Conservation (phyloP, 306 rosid genomes). For the Prunus dulcis region DNA sequence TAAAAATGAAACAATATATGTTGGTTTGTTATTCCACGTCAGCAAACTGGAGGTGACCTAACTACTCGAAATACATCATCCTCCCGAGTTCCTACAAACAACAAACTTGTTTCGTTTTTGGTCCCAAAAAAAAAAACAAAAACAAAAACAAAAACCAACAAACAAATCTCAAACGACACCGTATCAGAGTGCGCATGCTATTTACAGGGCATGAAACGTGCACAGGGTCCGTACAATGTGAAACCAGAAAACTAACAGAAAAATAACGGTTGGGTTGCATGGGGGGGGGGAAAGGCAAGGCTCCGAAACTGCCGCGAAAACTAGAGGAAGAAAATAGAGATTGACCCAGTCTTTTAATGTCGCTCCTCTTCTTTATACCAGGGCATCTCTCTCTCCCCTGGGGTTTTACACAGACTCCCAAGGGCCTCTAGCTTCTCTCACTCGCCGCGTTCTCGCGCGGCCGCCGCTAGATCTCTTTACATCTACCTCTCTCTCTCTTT, state of each 20-base stretch:
- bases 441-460: slow-evolving; percentile 37
- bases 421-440: slow-evolving; percentile 1
- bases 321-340: slow-evolving; percentile 41
- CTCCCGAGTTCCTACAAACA: too few relatives aligned
- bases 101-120: too few relatives aligned
- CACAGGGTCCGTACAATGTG: not conserved
- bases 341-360: slow-evolving; percentile 36
- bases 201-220: not conserved
- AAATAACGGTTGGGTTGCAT: not conserved
- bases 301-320: slow-evolving; percentile 44
- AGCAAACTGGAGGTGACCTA: too few relatives aligned
- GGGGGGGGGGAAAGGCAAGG: not conserved
- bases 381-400: slow-evolving; percentile 17
- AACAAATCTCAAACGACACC: too few relatives aligned
- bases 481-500: not conserved
- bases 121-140: too few relatives aligned
- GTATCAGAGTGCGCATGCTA: too few relatives aligned
- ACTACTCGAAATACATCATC: too few relatives aligned
- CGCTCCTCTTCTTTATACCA: slow-evolving; percentile 30
- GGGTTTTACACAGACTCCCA: slow-evolving; percentile 26
- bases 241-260: not conserved
- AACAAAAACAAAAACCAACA: too few relatives aligned
- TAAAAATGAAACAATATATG: too few relatives aligned
- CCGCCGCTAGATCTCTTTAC: slow-evolving; percentile 9
- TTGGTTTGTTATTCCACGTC: too few relatives aligned